Conservation (phyloP, 108 stramenopile genomes). For the Epipyxis sp. region DNA sequence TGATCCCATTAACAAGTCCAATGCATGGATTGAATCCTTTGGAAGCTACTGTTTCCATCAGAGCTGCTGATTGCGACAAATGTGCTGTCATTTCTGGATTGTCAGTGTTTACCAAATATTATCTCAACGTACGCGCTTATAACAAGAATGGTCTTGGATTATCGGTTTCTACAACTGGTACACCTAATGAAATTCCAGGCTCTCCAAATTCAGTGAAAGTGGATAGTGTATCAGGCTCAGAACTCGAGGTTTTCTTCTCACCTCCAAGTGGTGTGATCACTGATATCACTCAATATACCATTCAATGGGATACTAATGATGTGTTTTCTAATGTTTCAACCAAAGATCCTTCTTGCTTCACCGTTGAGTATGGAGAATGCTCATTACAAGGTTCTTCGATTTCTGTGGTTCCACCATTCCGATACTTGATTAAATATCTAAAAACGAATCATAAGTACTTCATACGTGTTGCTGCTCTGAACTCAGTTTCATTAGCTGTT, state of each 20-base stretch:
- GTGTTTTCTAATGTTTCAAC: slow-evolving; percentile 47
- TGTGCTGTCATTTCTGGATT: slow-evolving; percentile 60
- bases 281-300: slow-evolving; percentile 57
- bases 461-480: slow-evolving; percentile 64
- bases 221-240: slow-evolving; percentile 49
- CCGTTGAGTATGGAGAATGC: slow-evolving; percentile 58
- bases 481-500: slow-evolving; percentile 60
- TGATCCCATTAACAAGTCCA: slow-evolving; percentile 47
- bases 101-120: slow-evolving; percentile 63
- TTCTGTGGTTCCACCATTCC: slow-evolving; percentile 54
- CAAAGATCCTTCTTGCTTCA: slow-evolving; percentile 52
- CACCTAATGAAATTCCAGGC: slow-evolving; percentile 56
- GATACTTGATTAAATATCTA: slow-evolving; percentile 57
- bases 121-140: slow-evolving; percentile 63
- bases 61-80: slow-evolving; percentile 58
- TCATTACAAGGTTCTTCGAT: slow-evolving; percentile 43
- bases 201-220: slow-evolving; percentile 49
- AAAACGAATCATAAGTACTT: slow-evolving; percentile 54
- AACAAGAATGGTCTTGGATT: slow-evolving; percentile 55
- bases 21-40: slow-evolving; percentile 49
- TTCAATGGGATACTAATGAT: slow-evolving; percentile 67
- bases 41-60: slow-evolving; percentile 45
- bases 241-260: slow-evolving; percentile 56
- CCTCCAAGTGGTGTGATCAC: slow-evolving; percentile 56
- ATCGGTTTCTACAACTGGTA: slow-evolving; percentile 41